These are phyloP conservation scores for Cercophora sp. DNA, from an alignment of 495 filamentous ascomycete species.

Conservation along the genomic window DNA sequence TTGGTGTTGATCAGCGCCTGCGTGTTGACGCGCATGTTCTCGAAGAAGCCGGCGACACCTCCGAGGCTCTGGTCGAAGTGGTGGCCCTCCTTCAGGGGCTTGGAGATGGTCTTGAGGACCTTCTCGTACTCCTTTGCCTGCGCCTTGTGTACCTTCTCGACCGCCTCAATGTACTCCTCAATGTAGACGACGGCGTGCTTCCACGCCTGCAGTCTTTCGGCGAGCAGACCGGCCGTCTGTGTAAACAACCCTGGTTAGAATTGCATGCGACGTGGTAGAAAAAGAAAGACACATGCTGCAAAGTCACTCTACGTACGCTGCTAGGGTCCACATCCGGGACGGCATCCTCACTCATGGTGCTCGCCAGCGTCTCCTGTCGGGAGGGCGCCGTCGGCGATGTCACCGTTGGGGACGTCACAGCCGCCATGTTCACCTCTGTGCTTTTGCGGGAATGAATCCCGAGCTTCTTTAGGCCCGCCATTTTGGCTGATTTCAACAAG, in stretches of 20 bases:
- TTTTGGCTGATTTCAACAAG: slow-evolving; percentile 10
- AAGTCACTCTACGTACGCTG: slow-evolving; percentile 50
- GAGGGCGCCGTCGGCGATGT: slow-evolving; percentile 43
- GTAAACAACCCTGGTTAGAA: too few species aligned
- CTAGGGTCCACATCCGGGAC: slow-evolving; percentile 76
- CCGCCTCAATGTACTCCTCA: slow-evolving; percentile 79
- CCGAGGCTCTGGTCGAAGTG: slow-evolving; percentile 87
- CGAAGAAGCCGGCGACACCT: slow-evolving; percentile 82
- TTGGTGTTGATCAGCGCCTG: slow-evolving; percentile 85
- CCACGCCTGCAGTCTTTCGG: slow-evolving; percentile 86
- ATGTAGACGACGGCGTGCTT: slow-evolving; percentile 90
- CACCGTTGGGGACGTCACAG: too few species aligned
- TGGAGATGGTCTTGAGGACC: slow-evolving; percentile 84
- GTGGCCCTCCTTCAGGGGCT: slow-evolving; percentile 79
- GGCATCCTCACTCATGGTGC: slow-evolving; percentile 53
- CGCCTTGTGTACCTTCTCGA: slow-evolving; percentile 76
- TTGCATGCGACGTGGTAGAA: too few species aligned
- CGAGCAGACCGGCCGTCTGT: slow-evolving; percentile 72
- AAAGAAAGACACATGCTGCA: too few species aligned
- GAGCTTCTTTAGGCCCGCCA: slow-evolving; percentile 11
- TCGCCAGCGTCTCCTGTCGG: slow-evolving; percentile 52
- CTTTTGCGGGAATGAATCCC: slow-evolving; percentile 12
- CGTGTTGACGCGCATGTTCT: slow-evolving; percentile 88
- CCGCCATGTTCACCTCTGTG: slow-evolving; percentile 10
- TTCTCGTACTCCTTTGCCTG: slow-evolving; percentile 95